A percentile compares a stretch with the other conserved stretches of the same genome.
These are phyloP conservation scores for Colletotrichum graminicola DNA, from an alignment of 2,329 filamentous ascomycete genomes.

Conservation along the genomic window DNA sequence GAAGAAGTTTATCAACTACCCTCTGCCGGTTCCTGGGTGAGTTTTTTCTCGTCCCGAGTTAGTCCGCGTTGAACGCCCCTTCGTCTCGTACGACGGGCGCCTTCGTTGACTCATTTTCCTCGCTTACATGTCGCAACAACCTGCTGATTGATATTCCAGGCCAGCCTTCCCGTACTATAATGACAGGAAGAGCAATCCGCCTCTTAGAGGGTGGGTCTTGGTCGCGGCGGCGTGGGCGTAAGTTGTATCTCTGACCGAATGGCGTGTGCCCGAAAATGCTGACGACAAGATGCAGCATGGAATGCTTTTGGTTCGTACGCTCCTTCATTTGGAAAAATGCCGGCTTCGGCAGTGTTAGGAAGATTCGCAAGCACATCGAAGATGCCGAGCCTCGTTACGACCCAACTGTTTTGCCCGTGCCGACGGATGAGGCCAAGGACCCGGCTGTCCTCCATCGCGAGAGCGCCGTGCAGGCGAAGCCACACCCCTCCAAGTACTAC, in stretches of 20 bases:
- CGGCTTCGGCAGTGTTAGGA: constrained; percentile 70
- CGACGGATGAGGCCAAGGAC: constrained; percentile 59
- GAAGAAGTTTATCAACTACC: constrained; percentile 52
- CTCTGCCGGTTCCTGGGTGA: constrained; percentile 52
- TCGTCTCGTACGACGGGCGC: constrained; percentile 7
- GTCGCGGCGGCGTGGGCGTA: constrained; percentile 68
- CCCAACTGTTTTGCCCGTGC: constrained; percentile 58
- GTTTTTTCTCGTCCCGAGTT: constrained; percentile 34
- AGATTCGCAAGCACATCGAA: constrained; percentile 64
- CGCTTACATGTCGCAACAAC: constrained; percentile 5
- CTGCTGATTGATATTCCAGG: constrained; percentile 44
- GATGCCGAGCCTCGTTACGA: constrained; percentile 62
- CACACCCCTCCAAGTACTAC: constrained; percentile 44
- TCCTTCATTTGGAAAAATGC: constrained; percentile 72
- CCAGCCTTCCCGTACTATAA: constrained; percentile 59
- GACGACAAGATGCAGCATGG: constrained; percentile 57
- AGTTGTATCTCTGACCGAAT: constrained; percentile 45
- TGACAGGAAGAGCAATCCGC: constrained; percentile 65
- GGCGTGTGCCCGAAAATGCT: constrained; percentile 11
- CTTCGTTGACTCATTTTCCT: not conserved
- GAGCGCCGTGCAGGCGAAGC: constrained; percentile 31
- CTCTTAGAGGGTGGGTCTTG: constrained; percentile 67
- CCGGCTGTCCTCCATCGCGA: constrained; percentile 38
- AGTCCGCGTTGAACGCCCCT: not conserved
- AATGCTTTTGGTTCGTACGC: constrained; percentile 66